Evolutionary conservation across 768 basidiomycete genomes (phyloP).

Genomic region (Boletus bicolor): DNA sequence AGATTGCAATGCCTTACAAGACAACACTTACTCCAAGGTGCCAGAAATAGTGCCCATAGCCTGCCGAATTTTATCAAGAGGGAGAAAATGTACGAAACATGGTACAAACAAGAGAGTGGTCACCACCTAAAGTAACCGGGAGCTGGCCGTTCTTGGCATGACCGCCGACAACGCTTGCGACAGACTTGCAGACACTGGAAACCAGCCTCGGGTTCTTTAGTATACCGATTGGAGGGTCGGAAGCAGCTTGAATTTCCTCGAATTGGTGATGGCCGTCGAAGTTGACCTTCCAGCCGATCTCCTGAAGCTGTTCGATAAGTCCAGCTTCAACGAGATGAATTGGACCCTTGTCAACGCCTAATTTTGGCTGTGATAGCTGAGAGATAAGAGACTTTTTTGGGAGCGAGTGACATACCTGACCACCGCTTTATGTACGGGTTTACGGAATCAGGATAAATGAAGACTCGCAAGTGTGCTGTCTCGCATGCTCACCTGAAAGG

Average conservation of each 20-base stretch:
- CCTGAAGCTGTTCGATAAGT: slow-evolving; percentile 68
- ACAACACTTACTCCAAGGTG: slow-evolving; percentile 59
- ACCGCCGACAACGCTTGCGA: slow-evolving; percentile 70
- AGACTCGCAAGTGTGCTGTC: background rate
- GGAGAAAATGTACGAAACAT: slow-evolving; percentile 1
- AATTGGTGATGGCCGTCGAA: slow-evolving; percentile 92
- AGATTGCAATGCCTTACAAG: background rate
- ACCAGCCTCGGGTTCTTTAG: slow-evolving; percentile 91
- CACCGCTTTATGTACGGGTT: slow-evolving; percentile 21
- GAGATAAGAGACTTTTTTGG: slow-evolving; percentile 11
- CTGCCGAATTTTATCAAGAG: slow-evolving; percentile 28
- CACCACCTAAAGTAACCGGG: slow-evolving; percentile 90
- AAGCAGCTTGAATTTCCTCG: slow-evolving; percentile 58
- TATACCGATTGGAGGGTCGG: slow-evolving; percentile 71
- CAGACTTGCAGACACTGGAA: slow-evolving; percentile 73
- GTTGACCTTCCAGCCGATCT: slow-evolving; percentile 83
- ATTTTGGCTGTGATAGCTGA: slow-evolving; percentile 49
- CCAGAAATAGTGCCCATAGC: slow-evolving; percentile 96
- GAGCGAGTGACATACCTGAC: slow-evolving; percentile 26
- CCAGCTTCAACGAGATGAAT: slow-evolving; percentile 88
- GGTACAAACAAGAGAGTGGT: slow-evolving; percentile 81
- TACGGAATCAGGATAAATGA: slow-evolving; percentile 10
- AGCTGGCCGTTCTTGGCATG: slow-evolving; percentile 78
- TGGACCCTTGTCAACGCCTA: slow-evolving; percentile 85
- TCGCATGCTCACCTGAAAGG: slow-evolving; percentile 76